phyloP scores from a whole-genome alignment of 371 early-diverging fungal genomes.

The Mucor plumbeus region DNA sequence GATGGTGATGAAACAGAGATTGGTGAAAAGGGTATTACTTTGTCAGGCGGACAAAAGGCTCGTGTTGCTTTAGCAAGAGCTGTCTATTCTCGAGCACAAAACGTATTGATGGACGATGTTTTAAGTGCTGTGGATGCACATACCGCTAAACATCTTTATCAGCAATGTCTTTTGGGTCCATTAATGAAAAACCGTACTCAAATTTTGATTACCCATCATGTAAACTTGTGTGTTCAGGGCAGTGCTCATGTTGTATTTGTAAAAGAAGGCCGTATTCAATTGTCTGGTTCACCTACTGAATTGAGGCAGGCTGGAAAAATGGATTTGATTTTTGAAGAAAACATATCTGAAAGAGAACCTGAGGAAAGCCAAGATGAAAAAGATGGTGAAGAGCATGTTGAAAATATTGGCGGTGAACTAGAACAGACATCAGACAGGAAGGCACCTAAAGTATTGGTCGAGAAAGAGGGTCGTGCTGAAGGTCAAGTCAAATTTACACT shows the following conservation, averaged over 20 bases:
- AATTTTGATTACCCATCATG: constrained; percentile 90
- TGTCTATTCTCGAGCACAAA: constrained; percentile 77
- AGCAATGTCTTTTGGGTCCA: constrained; percentile 70
- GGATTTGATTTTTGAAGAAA: constrained; percentile 21
- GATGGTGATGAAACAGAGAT: constrained; percentile 93
- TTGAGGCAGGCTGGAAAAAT: constrained; percentile 47
- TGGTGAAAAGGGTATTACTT: constrained; percentile 85
- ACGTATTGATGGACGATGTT: constrained; percentile 83
- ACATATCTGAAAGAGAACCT: background rate
- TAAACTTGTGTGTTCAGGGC: constrained; percentile 73
- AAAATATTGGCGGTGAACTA: background rate
- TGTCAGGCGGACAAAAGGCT: constrained; percentile 83
- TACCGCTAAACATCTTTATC: constrained; percentile 84
- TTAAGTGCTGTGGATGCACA: constrained; percentile 86
- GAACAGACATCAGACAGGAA: constrained; percentile 15
- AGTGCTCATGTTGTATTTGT: constrained; percentile 71
- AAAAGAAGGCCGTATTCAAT: constrained; percentile 54
- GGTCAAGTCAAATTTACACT: constrained; percentile 52
- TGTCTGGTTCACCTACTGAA: constrained; percentile 51
- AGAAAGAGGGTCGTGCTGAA: constrained; percentile 40
- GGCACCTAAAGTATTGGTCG: constrained; percentile 27
- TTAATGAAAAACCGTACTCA: constrained; percentile 80
- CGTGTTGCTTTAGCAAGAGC: constrained; percentile 86
- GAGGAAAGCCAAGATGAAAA: background rate
- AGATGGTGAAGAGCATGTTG: background rate